phyloP scores from a whole-genome alignment of 2,329 filamentous ascomycete species.

The Fusarium agapanthi region DNA sequence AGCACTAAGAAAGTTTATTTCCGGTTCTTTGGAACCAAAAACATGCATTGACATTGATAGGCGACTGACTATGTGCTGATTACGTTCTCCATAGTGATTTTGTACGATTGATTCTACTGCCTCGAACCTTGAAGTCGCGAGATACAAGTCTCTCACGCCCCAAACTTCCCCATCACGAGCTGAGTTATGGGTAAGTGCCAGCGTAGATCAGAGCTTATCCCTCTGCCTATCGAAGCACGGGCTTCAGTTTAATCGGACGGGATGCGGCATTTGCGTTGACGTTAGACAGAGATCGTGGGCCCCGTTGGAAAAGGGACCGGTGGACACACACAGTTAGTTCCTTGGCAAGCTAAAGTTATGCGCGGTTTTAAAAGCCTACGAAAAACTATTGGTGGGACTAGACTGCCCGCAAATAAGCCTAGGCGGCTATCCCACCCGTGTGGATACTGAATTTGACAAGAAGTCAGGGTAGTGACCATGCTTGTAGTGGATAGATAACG shows the following conservation, averaged over 20 bases:
- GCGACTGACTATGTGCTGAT: fast-evolving
- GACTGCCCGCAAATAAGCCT: neutral
- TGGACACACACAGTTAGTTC: too few species aligned
- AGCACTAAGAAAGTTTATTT: neutral
- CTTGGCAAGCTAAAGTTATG: too few species aligned
- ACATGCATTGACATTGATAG: too few species aligned
- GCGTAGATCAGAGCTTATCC: too few species aligned
- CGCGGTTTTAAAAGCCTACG: too few species aligned
- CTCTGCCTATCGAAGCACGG: neutral
- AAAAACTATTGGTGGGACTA: neutral
- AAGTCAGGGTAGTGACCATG: neutral
- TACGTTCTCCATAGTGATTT: too few species aligned
- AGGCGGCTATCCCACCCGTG: neutral
- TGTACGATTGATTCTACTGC: fast-evolving
- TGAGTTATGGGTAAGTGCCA: too few species aligned
- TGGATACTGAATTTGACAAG: neutral
- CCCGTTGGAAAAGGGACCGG: too few species aligned
- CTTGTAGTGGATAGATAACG: neutral
- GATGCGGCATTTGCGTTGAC: neutral
- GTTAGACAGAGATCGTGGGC: too few species aligned
- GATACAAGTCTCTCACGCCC: too few species aligned
- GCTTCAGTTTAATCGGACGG: neutral
- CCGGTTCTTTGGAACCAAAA: neutral
- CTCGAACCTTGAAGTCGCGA: too few species aligned
- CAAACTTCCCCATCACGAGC: too few species aligned